phyloP scores from a whole-genome alignment of 441 rosid genomes.

The Erysimum cheiri region DNA sequence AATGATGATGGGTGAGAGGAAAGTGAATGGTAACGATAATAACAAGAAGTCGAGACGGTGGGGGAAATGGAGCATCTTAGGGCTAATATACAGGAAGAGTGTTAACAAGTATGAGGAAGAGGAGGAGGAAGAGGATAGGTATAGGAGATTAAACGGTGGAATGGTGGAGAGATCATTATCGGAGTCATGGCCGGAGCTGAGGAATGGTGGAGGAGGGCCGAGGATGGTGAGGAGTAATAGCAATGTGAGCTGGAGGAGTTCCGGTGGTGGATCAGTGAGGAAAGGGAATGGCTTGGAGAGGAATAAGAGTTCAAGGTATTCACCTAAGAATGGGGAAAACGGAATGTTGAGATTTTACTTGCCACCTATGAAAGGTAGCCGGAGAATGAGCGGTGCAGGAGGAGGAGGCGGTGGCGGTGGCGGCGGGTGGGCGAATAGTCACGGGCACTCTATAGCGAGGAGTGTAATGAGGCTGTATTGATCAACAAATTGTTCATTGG shows the following conservation, averaged over 20 bases:
- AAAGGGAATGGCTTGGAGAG: conserved; percentile 75
- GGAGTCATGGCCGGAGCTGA: conserved; percentile 91
- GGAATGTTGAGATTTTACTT: conserved; percentile 87
- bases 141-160: conserved; percentile 68
- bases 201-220: conserved; percentile 63
- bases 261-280: conserved; percentile 59
- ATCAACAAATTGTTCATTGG: conserved; percentile 48
- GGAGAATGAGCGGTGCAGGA: conserved; percentile 36
- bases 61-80: conserved; percentile 95
- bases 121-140: conserved; percentile 63
- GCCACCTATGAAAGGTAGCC: conserved; percentile 66
- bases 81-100: conserved; percentile 75
- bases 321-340: conserved; percentile 76
- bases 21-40: conserved; percentile 43
- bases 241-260: conserved; percentile 94
- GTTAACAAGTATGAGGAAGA: conserved; percentile 89
- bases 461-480: conserved; percentile 88
- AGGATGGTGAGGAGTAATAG: conserved; percentile 92
- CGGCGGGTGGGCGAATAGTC: conserved; percentile 64
- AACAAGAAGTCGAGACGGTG: conserved; percentile 88
- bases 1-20: conserved; percentile 60
- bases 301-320: conserved; percentile 87
- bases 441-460: conserved; percentile 90
- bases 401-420: conserved; percentile 43
- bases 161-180: conserved; percentile 86